Conservation (phyloP, 768 basidiomycete genomes). For the Cytidiella melzeri region DNA sequence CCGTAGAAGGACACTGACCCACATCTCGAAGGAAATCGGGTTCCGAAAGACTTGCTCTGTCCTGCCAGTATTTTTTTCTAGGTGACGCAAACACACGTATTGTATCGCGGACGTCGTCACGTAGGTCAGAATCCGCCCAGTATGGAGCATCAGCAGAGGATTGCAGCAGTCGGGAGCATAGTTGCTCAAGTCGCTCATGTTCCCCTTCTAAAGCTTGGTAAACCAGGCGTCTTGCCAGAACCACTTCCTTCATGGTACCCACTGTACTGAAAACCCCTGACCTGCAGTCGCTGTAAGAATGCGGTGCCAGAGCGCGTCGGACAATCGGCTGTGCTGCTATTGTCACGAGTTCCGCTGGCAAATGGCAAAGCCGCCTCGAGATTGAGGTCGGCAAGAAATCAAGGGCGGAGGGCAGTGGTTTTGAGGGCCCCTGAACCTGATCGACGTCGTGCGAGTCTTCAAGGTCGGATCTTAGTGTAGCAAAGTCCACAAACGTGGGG, state of each 20-base stretch:
- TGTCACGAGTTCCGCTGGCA: neutral
- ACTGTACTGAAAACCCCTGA: neutral
- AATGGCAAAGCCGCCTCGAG: neutral
- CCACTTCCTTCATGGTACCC: slow-evolving; percentile 2
- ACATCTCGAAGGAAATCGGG: neutral
- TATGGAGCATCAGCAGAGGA: neutral
- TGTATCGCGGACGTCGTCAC: neutral
- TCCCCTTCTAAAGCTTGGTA: slow-evolving; percentile 1
- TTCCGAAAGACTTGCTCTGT: neutral
- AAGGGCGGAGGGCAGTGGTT: no score
- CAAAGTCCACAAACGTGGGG: slow-evolving; percentile 1
- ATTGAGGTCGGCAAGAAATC: neutral
- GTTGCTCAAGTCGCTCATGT: neutral
- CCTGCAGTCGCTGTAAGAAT: neutral
- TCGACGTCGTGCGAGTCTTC: no score
- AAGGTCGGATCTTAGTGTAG: neutral
- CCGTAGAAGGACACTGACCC: neutral
- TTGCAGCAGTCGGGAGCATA: neutral
- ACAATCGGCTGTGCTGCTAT: neutral
- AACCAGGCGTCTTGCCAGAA: slow-evolving; percentile 1
- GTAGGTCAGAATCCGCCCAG: neutral
- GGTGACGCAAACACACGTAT: neutral
- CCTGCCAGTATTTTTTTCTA: neutral
- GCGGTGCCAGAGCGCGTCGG: neutral
- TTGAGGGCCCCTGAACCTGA: no score